Evolutionary conservation across 805 yeast species (phyloP).

Genomic region (Candida insectalens): DNA sequence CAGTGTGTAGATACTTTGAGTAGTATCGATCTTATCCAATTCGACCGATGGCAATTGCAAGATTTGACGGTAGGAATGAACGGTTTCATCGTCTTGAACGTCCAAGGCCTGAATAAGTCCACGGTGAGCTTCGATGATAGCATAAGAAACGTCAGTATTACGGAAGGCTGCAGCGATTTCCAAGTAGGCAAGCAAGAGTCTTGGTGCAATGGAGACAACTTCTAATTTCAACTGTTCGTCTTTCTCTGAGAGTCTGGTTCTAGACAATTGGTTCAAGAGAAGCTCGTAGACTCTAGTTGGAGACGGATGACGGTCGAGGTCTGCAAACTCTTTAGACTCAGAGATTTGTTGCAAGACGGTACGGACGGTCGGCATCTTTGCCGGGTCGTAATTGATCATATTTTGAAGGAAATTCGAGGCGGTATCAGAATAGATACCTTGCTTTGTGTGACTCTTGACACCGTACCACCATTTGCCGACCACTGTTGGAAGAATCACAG

Average conservation of each 20-base stretch:
- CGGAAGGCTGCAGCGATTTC: constrained; percentile 80
- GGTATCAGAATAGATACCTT: constrained; percentile 76
- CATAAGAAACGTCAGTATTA: constrained; percentile 51
- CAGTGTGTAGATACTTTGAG: constrained; percentile 43
- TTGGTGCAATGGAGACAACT: constrained; percentile 55
- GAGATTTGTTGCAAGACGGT: constrained; percentile 52
- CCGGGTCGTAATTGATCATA: constrained; percentile 66
- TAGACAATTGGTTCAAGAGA: constrained; percentile 47
- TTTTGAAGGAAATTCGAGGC: constrained; percentile 68
- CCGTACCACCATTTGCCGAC: constrained; percentile 90
- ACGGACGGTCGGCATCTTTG: constrained; percentile 49
- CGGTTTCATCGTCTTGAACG: constrained; percentile 28
- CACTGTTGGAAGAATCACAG: constrained; percentile 64
- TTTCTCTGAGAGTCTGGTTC: constrained; percentile 28
- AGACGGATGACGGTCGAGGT: constrained; percentile 29
- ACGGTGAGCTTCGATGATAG: constrained; percentile 58
- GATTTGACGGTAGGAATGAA: constrained; percentile 45
- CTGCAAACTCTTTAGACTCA: constrained; percentile 54
- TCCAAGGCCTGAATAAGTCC: constrained; percentile 66
- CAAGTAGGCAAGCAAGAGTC: constrained; percentile 58
- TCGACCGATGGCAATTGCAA: constrained; percentile 77
- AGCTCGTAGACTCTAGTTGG: constrained; percentile 39
- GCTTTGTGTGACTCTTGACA: constrained; percentile 69
- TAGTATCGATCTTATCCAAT: constrained; percentile 37
- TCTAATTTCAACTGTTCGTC: constrained; percentile 38